phyloP scores from a whole-genome alignment of 805 yeast genomes.

The Candida silvicultrix region DNA sequence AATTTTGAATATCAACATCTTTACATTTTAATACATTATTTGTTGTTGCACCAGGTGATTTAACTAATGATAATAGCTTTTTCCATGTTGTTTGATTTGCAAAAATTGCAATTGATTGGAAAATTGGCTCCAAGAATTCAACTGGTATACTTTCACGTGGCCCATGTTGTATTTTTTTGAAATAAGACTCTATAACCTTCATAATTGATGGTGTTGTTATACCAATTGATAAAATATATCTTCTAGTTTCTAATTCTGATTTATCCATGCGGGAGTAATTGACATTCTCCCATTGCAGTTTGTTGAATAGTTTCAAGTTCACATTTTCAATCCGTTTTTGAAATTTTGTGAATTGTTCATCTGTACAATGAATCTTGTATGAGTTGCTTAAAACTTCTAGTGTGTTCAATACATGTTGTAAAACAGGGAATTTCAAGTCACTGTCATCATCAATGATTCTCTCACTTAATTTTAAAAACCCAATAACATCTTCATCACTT shows the following conservation, averaged over 20 bases:
- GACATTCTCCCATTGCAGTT: conserved; percentile 37
- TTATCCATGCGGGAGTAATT: conserved; percentile 30
- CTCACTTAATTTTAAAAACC: conserved; percentile 22
- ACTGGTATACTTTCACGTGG: conserved; percentile 45
- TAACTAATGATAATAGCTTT: conserved; percentile 46
- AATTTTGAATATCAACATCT: conserved; percentile 39
- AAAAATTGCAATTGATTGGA: conserved; percentile 34
- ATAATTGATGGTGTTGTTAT: conserved; percentile 16
- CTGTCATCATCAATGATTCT: conserved; percentile 5
- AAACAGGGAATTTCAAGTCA: conserved; percentile 17
- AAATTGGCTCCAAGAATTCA: conserved; percentile 38
- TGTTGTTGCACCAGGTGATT: conserved; percentile 40
- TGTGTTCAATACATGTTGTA: conserved; percentile 22
- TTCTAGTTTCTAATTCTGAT: conserved; percentile 39
- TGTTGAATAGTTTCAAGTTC: conserved; percentile 20
- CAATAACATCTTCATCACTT: conserved; percentile 20
- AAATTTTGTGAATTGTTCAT: conserved; percentile 3
- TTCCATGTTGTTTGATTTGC: conserved; percentile 48
- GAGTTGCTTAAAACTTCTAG: conserved; percentile 19
- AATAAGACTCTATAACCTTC: conserved; percentile 32
- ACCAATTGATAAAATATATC: conserved; percentile 36
- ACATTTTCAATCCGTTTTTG: conserved; percentile 12
- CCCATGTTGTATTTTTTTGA: conserved; percentile 47
- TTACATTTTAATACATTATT: conserved; percentile 23
- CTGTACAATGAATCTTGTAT: conserved; percentile 9